Base-by-base conservation (phyloP, 495 filamentous ascomycete species). In the Aspergillus kassunensis region DNA sequence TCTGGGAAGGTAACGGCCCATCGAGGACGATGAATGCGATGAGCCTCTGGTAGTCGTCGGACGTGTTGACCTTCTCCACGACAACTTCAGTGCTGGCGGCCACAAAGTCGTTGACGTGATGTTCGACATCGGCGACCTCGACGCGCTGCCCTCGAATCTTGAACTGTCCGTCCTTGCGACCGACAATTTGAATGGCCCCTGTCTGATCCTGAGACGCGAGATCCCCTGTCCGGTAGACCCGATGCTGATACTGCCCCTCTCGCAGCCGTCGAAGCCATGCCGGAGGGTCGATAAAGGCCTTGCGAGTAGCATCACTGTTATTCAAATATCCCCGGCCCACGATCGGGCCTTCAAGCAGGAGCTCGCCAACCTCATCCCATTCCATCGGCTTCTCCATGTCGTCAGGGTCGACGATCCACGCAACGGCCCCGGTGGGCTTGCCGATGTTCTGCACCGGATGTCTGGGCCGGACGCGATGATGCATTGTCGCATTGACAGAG, bases 381-480 rank as follows among this genome's bases (percentile, higher is more conserved):
- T 46, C 67, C 18, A 69, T 66, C 15, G 72, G 63, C 12, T 73
- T 66, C 0, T 54, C 44, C 20, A 73, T 67, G 52, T 67, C 69
- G 51, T 73, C 71, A 11, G 82, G 78, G 27, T 79, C 75, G 0
- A 83, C 77, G n/a, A 90, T 81, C 85, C 86, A 89, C 1, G 84
- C 87, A 24, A 70, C 76, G 54, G 36, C 16, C 4, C 36, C 36
- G 9, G 20, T 40, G 9, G 16, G 16, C 3, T 10, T 3, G 6
- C 36, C 36, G 36, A 40, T 15, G 16, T 19, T n/a, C n/a, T n/a
- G n/a, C n/a, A n/a, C n/a, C n/a, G n/a, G n/a, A n/a, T n/a, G n/a
- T n/a, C n/a, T n/a, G n/a, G n/a, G n/a, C n/a, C n/a, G n/a, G n/a
- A n/a, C n/a, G n/a, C n/a, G n/a, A n/a, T n/a, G n/a, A n/a, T n/a